phyloP scores from a whole-genome alignment of 257 asterid species.

The Solanum chiquidenum region DNA sequence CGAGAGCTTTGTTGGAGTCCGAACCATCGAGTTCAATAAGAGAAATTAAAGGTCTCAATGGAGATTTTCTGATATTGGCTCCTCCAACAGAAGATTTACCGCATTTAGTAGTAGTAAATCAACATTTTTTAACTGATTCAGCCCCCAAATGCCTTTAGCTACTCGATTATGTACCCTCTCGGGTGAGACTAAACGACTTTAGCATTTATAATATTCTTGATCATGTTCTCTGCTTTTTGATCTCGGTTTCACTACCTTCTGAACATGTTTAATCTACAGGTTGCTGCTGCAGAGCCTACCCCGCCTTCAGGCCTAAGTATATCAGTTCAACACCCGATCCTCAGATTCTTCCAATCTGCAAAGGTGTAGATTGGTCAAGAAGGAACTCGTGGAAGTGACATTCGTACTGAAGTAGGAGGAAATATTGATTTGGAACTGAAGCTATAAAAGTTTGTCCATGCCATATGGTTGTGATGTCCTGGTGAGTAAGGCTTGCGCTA shows the following conservation, averaged over 20 bases:
- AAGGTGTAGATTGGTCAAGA: slow-evolving; percentile 10
- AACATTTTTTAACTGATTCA: slow-evolving; percentile 1
- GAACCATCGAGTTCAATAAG: slow-evolving; percentile 1
- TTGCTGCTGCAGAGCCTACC: slow-evolving; percentile 6
- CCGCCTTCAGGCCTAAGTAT: slow-evolving; percentile 19
- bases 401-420: slow-evolving; percentile 26
- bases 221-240: neutral
- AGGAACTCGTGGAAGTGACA: slow-evolving; percentile 8
- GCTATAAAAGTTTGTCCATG: slow-evolving; percentile 18
- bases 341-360: slow-evolving; percentile 46
- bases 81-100: slow-evolving; percentile 35
- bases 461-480: neutral
- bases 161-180: slow-evolving; percentile 12
- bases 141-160: slow-evolving; percentile 4
- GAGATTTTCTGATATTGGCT: slow-evolving; percentile 61
- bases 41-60: slow-evolving; percentile 32
- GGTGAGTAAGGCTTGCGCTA: neutral
- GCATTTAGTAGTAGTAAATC: neutral
- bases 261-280: slow-evolving; percentile 17
- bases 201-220: neutral
- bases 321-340: slow-evolving; percentile 14
- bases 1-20: slow-evolving; percentile 16
- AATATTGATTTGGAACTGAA: slow-evolving; percentile 56
- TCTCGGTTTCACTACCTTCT: neutral
- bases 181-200: slow-evolving; percentile 22